Base-by-base conservation (phyloP, 495 filamentous ascomycete species). In the Friedmanniomyces simplex region DNA sequence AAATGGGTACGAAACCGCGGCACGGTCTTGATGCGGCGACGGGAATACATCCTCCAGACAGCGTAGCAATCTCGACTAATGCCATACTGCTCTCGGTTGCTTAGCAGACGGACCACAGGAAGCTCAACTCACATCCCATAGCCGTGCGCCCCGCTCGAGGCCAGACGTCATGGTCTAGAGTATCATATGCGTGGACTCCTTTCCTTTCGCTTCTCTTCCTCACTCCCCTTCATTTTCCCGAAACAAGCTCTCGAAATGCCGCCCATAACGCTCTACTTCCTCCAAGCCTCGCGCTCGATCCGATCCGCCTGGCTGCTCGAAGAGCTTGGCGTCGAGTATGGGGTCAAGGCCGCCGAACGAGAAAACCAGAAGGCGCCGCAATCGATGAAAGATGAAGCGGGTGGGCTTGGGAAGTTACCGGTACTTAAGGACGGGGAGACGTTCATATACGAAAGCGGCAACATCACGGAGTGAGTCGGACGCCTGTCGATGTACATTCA, bases 231-330 rank as follows among this genome's bases (percentile, higher is more conserved):
- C 8, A 37, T 16, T 37, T 16, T 16, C 34, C 8, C 39, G 39
- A 20, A 43, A 16, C 18, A 5, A 13, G 14, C 39, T 43, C 10
- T 2, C 39, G 22, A 16, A 47, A 67, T 61, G 59, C 67, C 69
- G 28, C 52, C 63, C 34, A 62, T 73, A n/a, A 74, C 69, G 5
- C 71, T 74, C 59, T 73, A 68, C 59, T 71, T 71, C 62, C 64
- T 74, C 16, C 68, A 72, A 62, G 65, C 69, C 59, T 74, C 72
- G 8, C 72, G 72, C 42, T 65, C 58, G 21, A 74, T 72, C 52
- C 69, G 72, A 24, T 69, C 62, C 24, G 71, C 71, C 25, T 74
- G 72, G 72, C 66, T 73, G 2, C 65, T 73, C 7, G 70, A 73
- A 52, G 72, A 73, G 50, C 61, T 72, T 7, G 42, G 47, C 10